These are phyloP conservation scores for Penstemon eatonii DNA, from an alignment of 257 asterid genomes.

Conservation along the genomic window DNA sequence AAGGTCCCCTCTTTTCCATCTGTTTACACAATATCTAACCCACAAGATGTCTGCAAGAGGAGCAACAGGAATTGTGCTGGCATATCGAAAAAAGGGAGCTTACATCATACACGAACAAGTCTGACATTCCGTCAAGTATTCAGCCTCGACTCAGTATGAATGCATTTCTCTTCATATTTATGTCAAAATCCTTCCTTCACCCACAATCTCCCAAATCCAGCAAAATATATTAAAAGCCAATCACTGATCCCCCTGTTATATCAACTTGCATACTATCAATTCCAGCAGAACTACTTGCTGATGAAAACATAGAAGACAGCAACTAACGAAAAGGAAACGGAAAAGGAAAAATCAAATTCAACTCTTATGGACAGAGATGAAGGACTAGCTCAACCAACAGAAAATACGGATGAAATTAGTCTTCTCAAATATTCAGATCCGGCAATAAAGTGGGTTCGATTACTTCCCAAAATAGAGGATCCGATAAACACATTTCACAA, in stretches of 20 bases:
- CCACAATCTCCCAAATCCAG: conserved; percentile 40
- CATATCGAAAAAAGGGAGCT: conserved; percentile 15
- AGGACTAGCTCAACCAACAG: too few relatives aligned
- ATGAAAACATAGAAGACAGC: too few relatives aligned
- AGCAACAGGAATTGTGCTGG: conserved; percentile 4
- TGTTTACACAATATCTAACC: not conserved
- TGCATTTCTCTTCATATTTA: conserved; percentile 43
- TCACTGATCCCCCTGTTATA: not conserved
- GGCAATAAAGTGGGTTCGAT: too few relatives aligned
- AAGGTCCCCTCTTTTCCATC: not conserved
- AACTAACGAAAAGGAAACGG: too few relatives aligned
- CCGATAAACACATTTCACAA: too few relatives aligned
- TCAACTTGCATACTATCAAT: too few relatives aligned
- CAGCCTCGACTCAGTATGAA: conserved; percentile 50
- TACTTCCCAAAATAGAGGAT: too few relatives aligned
- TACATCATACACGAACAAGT: conserved; percentile 52
- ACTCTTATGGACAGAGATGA: too few relatives aligned
- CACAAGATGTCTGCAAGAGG: conserved; percentile 4
- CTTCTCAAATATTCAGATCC: too few relatives aligned
- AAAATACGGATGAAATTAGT: too few relatives aligned
- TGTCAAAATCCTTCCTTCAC: conserved; percentile 40
- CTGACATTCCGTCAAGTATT: conserved; percentile 58
- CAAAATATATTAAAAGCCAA: conserved; percentile 28
- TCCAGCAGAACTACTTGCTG: too few relatives aligned
- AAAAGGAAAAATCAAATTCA: too few relatives aligned